These are phyloP conservation scores for Diplotaxis tenuifolia DNA, from an alignment of 345 rosid species.

Conservation along the genomic window DNA sequence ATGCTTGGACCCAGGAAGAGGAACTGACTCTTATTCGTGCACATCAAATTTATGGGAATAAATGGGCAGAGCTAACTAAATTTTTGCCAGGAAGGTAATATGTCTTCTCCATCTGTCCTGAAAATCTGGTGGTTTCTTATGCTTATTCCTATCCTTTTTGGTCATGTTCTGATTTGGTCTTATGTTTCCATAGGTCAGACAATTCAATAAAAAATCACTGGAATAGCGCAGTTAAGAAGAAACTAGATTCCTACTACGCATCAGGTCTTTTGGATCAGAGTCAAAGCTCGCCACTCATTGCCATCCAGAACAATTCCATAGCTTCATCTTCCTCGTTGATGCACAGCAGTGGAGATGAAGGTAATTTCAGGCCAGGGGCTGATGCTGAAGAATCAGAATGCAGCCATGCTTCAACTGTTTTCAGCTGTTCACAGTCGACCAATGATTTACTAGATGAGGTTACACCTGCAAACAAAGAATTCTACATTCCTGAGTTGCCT, in stretches of 20 bases:
- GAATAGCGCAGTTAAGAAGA: slow-evolving; percentile 99
- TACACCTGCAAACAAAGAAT: slow-evolving; percentile 47
- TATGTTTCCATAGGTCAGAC: slow-evolving; percentile 79
- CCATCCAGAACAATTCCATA: slow-evolving; percentile 51
- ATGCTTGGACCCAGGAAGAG: slow-evolving; percentile 99
- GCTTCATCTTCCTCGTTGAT: slow-evolving; percentile 63
- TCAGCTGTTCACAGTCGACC: slow-evolving; percentile 65
- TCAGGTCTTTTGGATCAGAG: slow-evolving; percentile 86
- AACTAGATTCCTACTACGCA: slow-evolving; percentile 83
- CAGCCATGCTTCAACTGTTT: slow-evolving; percentile 68
- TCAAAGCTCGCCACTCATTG: slow-evolving; percentile 58
- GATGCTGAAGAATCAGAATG: slow-evolving; percentile 88
- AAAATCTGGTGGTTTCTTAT: slow-evolving; percentile 8
- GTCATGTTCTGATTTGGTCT: slow-evolving; percentile 20
- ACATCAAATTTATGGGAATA: slow-evolving; percentile 92
- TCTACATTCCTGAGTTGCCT: slow-evolving; percentile 51
- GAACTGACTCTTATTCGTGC: slow-evolving; percentile 95
- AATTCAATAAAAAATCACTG: slow-evolving; percentile 98
- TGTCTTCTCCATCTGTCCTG: slow-evolving; percentile 9
- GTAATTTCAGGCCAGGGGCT: slow-evolving; percentile 46
- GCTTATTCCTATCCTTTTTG: slow-evolving; percentile 6
- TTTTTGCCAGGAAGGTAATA: slow-evolving; percentile 95
- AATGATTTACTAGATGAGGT: slow-evolving; percentile 49
- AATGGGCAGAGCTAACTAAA: slow-evolving; percentile 97
- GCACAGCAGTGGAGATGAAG: slow-evolving; percentile 71